Conservation (phyloP, 1,139 yeast genomes). For the Debaryomyces sp. region DNA sequence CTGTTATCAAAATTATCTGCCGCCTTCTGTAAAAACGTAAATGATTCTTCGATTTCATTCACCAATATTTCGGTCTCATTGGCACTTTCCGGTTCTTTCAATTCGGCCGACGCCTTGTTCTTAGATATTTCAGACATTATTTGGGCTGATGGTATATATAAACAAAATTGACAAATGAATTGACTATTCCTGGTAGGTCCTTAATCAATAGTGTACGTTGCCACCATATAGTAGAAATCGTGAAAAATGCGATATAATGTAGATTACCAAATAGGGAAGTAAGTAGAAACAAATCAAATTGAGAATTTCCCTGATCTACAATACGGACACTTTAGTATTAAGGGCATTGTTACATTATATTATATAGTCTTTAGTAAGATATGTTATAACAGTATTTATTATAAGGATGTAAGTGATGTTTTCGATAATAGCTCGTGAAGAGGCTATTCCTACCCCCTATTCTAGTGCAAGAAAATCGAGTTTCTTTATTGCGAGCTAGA, state of each 20-base stretch:
- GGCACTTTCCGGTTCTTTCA: conserved; percentile 29
- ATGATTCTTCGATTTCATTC: conserved; percentile 54
- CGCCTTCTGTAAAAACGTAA: conserved; percentile 66
- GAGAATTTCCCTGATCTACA: neutral
- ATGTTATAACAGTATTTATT: no score
- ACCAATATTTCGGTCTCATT: conserved; percentile 20
- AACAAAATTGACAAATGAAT: conserved; percentile 1
- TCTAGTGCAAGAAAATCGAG: no score
- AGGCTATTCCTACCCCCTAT: no score
- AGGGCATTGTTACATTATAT: no score
- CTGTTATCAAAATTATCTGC: conserved; percentile 82
- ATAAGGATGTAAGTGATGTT: no score
- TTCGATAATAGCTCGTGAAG: no score
- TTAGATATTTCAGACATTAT: conserved; percentile 9
- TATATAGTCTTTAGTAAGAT: no score
- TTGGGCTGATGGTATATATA: neutral
- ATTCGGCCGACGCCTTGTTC: conserved; percentile 26
- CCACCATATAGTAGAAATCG: conserved; percentile 11
- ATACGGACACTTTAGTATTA: no score
- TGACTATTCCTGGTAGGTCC: neutral
- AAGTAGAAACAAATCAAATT: neutral
- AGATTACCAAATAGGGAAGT: conserved; percentile 18
- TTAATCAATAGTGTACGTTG: conserved; percentile 8
- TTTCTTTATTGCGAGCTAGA: no score
- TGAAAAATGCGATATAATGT: conserved; percentile 6